Conservation (phyloP, 495 filamentous ascomycete genomes). For the Penicillium simplicissimum region DNA sequence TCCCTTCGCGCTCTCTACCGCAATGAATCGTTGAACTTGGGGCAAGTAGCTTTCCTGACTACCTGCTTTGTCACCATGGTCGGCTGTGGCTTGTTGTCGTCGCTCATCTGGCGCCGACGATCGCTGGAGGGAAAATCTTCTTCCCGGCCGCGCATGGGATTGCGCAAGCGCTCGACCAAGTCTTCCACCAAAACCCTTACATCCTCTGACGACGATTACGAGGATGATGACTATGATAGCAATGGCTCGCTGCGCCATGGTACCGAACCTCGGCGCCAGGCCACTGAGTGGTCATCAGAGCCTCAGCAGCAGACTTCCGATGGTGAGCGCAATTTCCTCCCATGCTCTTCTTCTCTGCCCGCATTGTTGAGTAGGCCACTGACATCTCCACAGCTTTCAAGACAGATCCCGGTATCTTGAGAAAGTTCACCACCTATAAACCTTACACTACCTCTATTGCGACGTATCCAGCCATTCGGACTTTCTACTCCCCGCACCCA, state of each 20-base stretch:
- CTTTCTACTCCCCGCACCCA: conserved; percentile 80
- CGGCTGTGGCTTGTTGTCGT: conserved; percentile 43
- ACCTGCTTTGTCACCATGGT: conserved; percentile 43
- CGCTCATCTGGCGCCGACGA: conserved; percentile 32
- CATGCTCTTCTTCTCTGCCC: background rate
- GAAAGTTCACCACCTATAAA: conserved; percentile 70
- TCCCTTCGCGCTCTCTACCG: conserved; percentile 24
- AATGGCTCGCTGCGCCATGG: conserved; percentile 39
- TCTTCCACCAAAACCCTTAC: conserved; percentile 37
- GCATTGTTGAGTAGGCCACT: background rate
- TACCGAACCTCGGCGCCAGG: conserved; percentile 21
- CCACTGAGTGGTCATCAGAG: conserved; percentile 24
- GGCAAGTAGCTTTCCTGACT: conserved; percentile 39
- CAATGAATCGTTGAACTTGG: conserved; percentile 36
- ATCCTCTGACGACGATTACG: conserved; percentile 47
- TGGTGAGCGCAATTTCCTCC: conserved; percentile 27
- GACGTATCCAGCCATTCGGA: conserved; percentile 75
- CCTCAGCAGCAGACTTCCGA: conserved; percentile 33
- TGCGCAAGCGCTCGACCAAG: conserved; percentile 32
- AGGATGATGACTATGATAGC: conserved; percentile 48
- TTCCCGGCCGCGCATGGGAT: conserved; percentile 24
- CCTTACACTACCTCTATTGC: conserved; percentile 68
- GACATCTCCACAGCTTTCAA: conserved; percentile 30
- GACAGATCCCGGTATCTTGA: conserved; percentile 74
- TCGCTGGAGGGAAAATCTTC: conserved; percentile 11